Percentiles rank a stretch among this genome's conserved stretches.
These are phyloP conservation scores for Gymnopilus dilepis DNA, from an alignment of 768 basidiomycete genomes.

Conservation along the genomic window DNA sequence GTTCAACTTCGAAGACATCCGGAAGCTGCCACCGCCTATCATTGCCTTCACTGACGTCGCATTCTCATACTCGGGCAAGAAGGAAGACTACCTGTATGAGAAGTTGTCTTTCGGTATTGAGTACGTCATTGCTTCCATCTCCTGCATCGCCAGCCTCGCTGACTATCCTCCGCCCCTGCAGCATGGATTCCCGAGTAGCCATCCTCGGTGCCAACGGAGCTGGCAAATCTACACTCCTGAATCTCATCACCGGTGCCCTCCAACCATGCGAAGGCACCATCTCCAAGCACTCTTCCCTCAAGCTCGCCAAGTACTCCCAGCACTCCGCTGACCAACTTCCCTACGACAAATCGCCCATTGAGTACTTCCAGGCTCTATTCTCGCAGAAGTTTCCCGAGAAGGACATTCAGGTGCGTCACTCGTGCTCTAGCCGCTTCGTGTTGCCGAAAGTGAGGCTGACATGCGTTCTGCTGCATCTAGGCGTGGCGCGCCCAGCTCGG, in stretches of 20 bases:
- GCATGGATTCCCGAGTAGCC: conserved; percentile 94
- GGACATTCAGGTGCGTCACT: conserved; percentile 71
- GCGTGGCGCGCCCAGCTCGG: conserved; percentile 96
- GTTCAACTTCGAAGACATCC: conserved; percentile 97
- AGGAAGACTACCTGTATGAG: conserved; percentile 86
- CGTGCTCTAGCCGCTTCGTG: no score
- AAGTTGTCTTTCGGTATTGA: conserved; percentile 97
- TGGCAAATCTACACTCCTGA: conserved; percentile 61
- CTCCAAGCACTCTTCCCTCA: conserved; percentile 87
- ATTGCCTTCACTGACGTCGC: conserved; percentile 95
- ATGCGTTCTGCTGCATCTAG: conserved; percentile 41
- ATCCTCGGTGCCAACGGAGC: conserved; percentile 97
- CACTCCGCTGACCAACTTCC: conserved; percentile 99
- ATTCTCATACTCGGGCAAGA: conserved; percentile 93
- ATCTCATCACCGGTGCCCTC: conserved; percentile 70
- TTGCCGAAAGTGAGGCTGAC: no score
- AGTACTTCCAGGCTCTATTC: conserved; percentile 90
- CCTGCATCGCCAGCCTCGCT: conserved; percentile 32
- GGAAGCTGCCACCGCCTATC: conserved; percentile 94
- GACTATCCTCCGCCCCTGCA: conserved; percentile 54
- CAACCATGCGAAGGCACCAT: conserved; percentile 86
- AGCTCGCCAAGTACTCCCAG: conserved; percentile 98
- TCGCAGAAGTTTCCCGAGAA: conserved; percentile 89
- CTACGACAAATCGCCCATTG: conserved; percentile 88
- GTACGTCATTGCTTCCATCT: conserved; percentile 43